phyloP scores from a whole-genome alignment of 352 stramenopile species.

The Globisporangium echinulatum region DNA sequence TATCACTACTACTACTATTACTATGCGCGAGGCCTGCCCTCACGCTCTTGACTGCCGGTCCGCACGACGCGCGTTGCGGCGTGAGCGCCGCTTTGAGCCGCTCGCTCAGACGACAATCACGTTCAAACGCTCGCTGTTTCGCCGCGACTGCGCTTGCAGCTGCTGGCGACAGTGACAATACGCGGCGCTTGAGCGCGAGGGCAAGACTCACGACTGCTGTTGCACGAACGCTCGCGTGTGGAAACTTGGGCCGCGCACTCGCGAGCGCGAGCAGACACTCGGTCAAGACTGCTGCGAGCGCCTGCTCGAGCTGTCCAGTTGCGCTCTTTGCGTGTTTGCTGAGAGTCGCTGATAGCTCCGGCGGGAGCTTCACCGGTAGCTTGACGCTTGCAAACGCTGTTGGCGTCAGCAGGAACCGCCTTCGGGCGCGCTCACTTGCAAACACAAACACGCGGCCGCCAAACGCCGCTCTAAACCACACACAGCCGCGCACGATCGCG shows the following conservation, averaged over 20 bases:
- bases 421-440: conserved; percentile 35
- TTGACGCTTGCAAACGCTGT: conserved; percentile 31
- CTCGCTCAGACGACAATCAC: conserved; percentile 48
- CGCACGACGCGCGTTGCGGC: conserved; percentile 36
- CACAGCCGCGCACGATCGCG: conserved; percentile 39
- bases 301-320: conserved; percentile 52
- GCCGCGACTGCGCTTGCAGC: conserved; percentile 18
- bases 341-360: conserved; percentile 29
- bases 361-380: conserved; percentile 59
- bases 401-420: conserved; percentile 42
- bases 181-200: conserved; percentile 42
- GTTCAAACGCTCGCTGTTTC: conserved; percentile 30
- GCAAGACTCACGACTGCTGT: conserved; percentile 55
- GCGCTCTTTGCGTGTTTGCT: conserved; percentile 53
- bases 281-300: conserved; percentile 51
- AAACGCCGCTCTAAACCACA: conserved; percentile 63
- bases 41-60: conserved; percentile 41
- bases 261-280: conserved; percentile 51
- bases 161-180: conserved; percentile 15
- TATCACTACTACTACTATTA: too few species aligned
- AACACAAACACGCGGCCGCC: conserved; percentile 55
- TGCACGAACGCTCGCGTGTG: conserved; percentile 21
- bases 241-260: conserved; percentile 54
- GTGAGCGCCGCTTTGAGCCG: conserved; percentile 30
- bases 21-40: conserved; percentile 9